Base-by-base conservation (phyloP, 2,329 filamentous ascomycete genomes). In the Aspergillus flavus region DNA sequence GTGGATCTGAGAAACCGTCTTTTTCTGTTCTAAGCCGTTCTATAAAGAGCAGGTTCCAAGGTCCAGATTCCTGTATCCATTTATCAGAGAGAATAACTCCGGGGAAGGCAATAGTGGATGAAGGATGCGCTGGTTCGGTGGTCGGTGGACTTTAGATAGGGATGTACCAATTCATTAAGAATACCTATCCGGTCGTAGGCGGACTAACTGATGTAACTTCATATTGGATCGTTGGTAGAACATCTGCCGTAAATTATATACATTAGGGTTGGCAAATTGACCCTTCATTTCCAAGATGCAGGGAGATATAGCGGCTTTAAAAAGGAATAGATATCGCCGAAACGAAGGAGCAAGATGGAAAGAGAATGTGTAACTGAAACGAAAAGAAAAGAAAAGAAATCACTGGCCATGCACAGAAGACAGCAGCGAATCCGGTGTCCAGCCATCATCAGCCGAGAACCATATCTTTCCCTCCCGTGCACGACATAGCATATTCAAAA, bases 341-440 rank as follows among this genome's bases (percentile, higher is more conserved):
- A 50, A 30, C 5, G 23, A 16, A 26, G 46, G 5, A 50, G 9
- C 19, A 9, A 7, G 23, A 30, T 50, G 2, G 0, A 50, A 28
- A 2, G 3, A 19, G 19, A 50, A 7, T 3, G 4, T 6, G 14
- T 19, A n/a, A 28, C 6, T 7, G 14, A 28, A 16, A 28, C 26
- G 26, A 46, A 23, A 23, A 23, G 21, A 23, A 14, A 11, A 23
- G 6, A 6, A 23, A 48, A 16, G 19, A 19, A 70, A 54, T 65
- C 55, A 46, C 21, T 54, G 52, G 11, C 69, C 69, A 30, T 66
- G 68, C 16, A 71, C 66, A n/a, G 66, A 68, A 4, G 70, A 72
- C 26, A 72, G 61, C 5, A 71, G 62, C 16, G 69, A 70, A 61
- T 72, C 68, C 11, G 68, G 69, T 1, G 68, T 65, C 64, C 70